These are phyloP conservation scores for Colletotrichum viniferum DNA, from an alignment of 2,329 filamentous ascomycete species.

Conservation along the genomic window DNA sequence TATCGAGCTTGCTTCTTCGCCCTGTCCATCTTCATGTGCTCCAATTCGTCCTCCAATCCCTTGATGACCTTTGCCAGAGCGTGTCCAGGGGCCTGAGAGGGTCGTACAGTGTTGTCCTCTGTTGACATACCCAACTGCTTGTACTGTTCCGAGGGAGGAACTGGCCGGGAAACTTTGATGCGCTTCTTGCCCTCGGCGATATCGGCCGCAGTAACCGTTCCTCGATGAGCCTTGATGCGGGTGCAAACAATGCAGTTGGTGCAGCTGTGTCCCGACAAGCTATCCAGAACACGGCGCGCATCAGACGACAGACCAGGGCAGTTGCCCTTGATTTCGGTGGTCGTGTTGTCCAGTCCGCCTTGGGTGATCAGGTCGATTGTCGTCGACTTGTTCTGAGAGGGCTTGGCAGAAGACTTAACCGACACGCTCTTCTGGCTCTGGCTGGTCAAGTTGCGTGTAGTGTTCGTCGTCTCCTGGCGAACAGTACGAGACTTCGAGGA, in stretches of 20 bases:
- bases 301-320: constrained; percentile 55
- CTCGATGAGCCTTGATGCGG: constrained; percentile 54
- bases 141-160: constrained; percentile 63
- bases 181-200: constrained; percentile 56
- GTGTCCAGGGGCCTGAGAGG: constrained; percentile 70
- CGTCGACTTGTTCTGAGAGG: constrained; percentile 12
- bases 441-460: constrained; percentile 23
- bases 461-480: constrained; percentile 13
- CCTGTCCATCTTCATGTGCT: constrained; percentile 76
- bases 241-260: constrained; percentile 63
- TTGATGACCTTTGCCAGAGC: constrained; percentile 87
- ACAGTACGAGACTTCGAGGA: constrained; percentile 11
- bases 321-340: constrained; percentile 20
- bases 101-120: constrained; percentile 64
- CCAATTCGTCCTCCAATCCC: constrained; percentile 78
- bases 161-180: constrained; percentile 66
- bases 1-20: constrained; percentile 65
- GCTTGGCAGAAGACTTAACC: constrained; percentile 11
- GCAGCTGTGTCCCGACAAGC: constrained; percentile 58
- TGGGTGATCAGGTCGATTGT: constrained; percentile 21
- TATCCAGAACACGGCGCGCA: constrained; percentile 57
- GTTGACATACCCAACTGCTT: constrained; percentile 40
- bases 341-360: constrained; percentile 15
- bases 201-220: constrained; percentile 39
- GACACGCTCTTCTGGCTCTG: constrained; percentile 20